Percentiles rank a stretch among this genome's conserved stretches.
Conservation (phyloP, 2,329 filamentous ascomycete species). For the Juglanconis juglandina region DNA sequence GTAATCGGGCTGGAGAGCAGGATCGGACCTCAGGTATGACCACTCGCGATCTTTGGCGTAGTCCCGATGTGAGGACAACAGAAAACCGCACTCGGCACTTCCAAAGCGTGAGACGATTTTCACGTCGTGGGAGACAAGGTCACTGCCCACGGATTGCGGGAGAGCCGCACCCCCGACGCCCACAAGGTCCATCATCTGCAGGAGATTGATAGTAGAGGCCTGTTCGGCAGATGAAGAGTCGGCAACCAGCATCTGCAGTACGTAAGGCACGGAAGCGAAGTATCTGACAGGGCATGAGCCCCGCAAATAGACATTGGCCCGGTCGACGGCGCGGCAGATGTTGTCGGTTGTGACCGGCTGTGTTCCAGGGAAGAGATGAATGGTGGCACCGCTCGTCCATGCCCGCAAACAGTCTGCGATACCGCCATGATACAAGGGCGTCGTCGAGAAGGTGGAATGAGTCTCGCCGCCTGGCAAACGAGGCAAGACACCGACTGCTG, state of each 20-base stretch:
- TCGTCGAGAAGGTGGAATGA: constrained; percentile 59
- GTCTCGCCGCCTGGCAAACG: constrained; percentile 33
- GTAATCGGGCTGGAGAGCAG: constrained; percentile 21
- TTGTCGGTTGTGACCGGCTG: constrained; percentile 55
- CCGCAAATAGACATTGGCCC: constrained; percentile 26
- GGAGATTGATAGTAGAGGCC: constrained; percentile 34
- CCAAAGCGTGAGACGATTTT: constrained; percentile 61
- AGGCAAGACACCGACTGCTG: constrained; percentile 53
- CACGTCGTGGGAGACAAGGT: constrained; percentile 46
- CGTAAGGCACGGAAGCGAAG: constrained; percentile 60
- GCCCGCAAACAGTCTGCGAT: constrained; percentile 60
- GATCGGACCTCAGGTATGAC: constrained; percentile 52
- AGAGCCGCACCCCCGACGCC: constrained; percentile 63
- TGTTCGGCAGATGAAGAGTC: constrained; percentile 23
- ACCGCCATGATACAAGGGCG: constrained; percentile 64
- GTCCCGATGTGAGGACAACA: constrained; percentile 59
- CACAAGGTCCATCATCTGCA: constrained; percentile 56
- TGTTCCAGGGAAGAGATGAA: constrained; percentile 61
- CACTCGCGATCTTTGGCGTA: constrained; percentile 54
- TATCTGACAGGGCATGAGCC: constrained; percentile 41
- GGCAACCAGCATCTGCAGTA: constrained; percentile 49
- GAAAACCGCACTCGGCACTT: constrained; percentile 64
- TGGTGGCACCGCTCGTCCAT: constrained; percentile 56
- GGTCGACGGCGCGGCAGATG: constrained; percentile 44
- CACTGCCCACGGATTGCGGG: constrained; percentile 48